Evolutionary conservation across 345 rosid genomes (phyloP).

Genomic region (Limnanthes douglasii): DNA sequence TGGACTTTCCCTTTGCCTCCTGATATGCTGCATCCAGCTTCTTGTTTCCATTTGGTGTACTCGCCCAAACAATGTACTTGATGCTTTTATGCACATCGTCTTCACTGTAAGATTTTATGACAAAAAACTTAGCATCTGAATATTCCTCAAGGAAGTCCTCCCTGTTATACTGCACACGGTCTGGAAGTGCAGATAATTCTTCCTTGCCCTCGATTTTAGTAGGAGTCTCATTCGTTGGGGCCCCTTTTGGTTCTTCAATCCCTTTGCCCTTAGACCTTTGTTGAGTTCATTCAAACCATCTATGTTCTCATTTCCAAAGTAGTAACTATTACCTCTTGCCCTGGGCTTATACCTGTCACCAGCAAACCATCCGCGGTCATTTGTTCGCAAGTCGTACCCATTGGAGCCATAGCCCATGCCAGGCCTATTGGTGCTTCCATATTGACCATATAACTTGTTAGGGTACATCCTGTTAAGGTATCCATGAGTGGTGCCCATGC

Average conservation of each 20-base stretch:
- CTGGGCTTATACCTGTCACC: constrained; percentile 50
- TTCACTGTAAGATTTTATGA: constrained; percentile 94
- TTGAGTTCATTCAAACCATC: constrained; percentile 86
- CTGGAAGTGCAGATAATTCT: constrained; percentile 21
- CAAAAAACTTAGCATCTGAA: constrained; percentile 58
- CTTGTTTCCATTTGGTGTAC: constrained; percentile 92
- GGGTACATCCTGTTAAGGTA: constrained; percentile 49
- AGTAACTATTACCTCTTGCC: constrained; percentile 61
- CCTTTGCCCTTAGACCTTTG: constrained; percentile 82
- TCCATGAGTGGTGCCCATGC: constrained; percentile 44
- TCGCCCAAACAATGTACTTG: constrained; percentile 88
- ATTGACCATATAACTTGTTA: constrained; percentile 52
- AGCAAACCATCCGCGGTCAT: constrained; percentile 50
- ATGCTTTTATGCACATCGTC: constrained; percentile 96
- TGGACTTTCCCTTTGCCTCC: constrained; percentile 63
- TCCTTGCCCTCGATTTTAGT: constrained; percentile 20
- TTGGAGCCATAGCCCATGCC: constrained; percentile 53
- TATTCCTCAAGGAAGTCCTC: constrained; percentile 60
- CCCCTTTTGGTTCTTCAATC: constrained; percentile 46
- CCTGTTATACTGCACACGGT: constrained; percentile 47
- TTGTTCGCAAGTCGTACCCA: constrained; percentile 52
- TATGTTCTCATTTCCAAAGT: constrained; percentile 33
- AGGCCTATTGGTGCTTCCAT: constrained; percentile 45
- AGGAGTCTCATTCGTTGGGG: constrained; percentile 12
- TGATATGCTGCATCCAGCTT: constrained; percentile 85